Evolutionary conservation across 306 rosid species (phyloP).

Genomic region (Vicia faba): DNA sequence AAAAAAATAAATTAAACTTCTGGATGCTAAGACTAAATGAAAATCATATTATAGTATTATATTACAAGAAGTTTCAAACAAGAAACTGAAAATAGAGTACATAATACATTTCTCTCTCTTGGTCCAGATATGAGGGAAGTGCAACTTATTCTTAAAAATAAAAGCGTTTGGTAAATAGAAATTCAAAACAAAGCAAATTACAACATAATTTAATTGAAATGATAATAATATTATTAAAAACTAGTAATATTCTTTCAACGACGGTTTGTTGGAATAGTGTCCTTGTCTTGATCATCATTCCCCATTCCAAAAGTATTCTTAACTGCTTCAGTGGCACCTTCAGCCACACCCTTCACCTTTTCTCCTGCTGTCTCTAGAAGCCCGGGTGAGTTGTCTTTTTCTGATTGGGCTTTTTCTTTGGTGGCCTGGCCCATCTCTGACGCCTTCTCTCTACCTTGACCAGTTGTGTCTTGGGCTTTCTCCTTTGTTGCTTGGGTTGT

Average conservation of each 20-base stretch:
- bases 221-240: neutral
- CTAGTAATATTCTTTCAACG: neutral
- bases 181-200: neutral
- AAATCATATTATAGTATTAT: neutral
- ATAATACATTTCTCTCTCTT: neutral
- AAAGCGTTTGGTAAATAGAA: neutral
- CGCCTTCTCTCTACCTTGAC: conserved; percentile 32
- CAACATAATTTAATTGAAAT: neutral
- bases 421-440: conserved; percentile 40
- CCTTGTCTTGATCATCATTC: conserved; percentile 9
- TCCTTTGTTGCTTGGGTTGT: conserved; percentile 34
- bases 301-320: conserved; percentile 66
- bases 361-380: conserved; percentile 58
- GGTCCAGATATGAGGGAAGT: neutral
- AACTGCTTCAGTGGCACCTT: conserved; percentile 49
- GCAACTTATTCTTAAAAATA: neutral
- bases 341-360: conserved; percentile 56
- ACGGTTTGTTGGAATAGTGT: neutral
- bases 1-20: neutral
- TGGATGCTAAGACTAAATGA: neutral
- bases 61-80: neutral
- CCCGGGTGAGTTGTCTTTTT: conserved; percentile 45
- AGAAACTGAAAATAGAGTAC: neutral
- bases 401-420: conserved; percentile 38
- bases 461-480: conserved; percentile 33